Evolutionary conservation across 108 stramenopile species (phyloP), one percentile per base, ranked within the genome.

Genomic region (Pseudonitzschia multiseries): DNA sequence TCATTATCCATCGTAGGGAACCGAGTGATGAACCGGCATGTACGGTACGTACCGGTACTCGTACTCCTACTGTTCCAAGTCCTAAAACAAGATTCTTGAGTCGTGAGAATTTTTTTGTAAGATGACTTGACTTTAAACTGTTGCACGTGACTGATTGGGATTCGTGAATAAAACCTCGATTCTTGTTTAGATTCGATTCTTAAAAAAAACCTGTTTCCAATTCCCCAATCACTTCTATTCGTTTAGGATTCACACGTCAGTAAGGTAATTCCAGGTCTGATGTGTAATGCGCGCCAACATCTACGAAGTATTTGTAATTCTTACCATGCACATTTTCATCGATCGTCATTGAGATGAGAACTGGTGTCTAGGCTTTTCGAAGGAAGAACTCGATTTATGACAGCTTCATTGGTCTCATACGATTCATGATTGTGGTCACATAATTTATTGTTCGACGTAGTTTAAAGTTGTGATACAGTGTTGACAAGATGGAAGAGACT

Each of bases 401-500:
- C 36, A 36, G 6, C 36, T 5, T 6, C 36, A 36, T 36, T 2
- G 36, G 36, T 36, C 4, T 36, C 36, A 6, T 36, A 36, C 36
- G 36, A 36, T 36, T 6, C 36, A n/a, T n/a, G 4, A 36, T 6
- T 2, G 36, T 5, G 36, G 2, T 36, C 36, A 2, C 24, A 56
- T 56, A 48, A 48, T 48, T 48, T 48, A 14, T 18, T 10, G 46
- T 48, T 48, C 14, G 46, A 2, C 4, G 18, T 48, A 48, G 14
- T n/a, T n/a, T 14, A 48, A 14, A 2, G 12, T 10, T 48, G 2
- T 14, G n/a, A n/a, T n/a, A n/a, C 46, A 48, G 46, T 10, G 20
- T 48, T 67, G 43, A 9, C 79, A 79, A 22, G 26, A 77, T 77
- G 68, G 69, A 63, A 22, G 82, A 83, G 65, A 29, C 54, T 36